Conservation (phyloP, 805 yeast species). For the Spathaspora passalidarum region DNA sequence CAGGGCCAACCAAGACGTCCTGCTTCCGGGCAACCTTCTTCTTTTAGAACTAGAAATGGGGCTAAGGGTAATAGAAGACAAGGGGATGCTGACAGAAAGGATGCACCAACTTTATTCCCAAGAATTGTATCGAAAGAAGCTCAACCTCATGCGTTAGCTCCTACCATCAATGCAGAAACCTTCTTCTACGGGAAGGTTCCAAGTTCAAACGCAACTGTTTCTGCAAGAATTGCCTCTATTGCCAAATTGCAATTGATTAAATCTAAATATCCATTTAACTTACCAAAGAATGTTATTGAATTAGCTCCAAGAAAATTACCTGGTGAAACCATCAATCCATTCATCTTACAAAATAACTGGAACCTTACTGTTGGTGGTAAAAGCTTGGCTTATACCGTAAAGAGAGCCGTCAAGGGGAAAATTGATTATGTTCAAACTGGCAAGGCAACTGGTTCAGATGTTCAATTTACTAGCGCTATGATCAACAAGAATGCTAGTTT, state of each 20-base stretch:
- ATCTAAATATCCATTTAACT: conserved; percentile 40
- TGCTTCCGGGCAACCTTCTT: neutral
- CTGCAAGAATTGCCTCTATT: conserved; percentile 38
- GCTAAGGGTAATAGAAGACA: neutral
- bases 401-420: conserved; percentile 33
- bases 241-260: conserved; percentile 35
- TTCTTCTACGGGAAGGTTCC: conserved; percentile 40
- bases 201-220: conserved; percentile 21
- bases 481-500: conserved; percentile 25
- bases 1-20: neutral
- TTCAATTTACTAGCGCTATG: conserved; percentile 11
- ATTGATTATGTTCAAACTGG: conserved; percentile 13
- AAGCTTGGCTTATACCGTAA: conserved; percentile 22
- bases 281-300: conserved; percentile 34
- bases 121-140: conserved; percentile 8
- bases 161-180: conserved; percentile 14
- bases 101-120: conserved; percentile 1
- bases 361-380: conserved; percentile 20
- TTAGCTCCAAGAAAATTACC: conserved; percentile 10
- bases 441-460: conserved; percentile 7
- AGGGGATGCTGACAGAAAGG: neutral
- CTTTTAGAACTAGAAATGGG: neutral
- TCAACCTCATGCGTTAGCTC: conserved; percentile 3
- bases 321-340: conserved; percentile 19
- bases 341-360: conserved; percentile 30